Evolutionary conservation across 805 yeast species (phyloP).

Genomic region (Saccharomycopsis amapae): DNA sequence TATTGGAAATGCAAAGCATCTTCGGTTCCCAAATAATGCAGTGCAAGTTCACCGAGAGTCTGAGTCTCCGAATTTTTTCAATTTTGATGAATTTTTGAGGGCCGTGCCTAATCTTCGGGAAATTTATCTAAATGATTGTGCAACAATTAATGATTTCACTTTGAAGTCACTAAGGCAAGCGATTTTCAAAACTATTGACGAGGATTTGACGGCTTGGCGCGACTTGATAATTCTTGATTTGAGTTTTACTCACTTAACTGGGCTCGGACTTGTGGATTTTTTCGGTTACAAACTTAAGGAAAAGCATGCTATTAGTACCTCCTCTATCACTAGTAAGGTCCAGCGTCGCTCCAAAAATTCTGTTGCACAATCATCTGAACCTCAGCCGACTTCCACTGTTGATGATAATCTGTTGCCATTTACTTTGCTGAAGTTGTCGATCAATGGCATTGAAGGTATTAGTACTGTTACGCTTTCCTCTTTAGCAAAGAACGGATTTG

Average conservation of each 20-base stretch:
- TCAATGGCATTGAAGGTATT: constrained; percentile 11
- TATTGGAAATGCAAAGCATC: constrained; percentile 8
- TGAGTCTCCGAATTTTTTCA: background rate
- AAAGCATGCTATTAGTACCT: background rate
- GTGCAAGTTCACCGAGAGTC: background rate
- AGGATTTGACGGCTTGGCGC: background rate
- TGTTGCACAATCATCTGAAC: background rate
- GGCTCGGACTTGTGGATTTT: constrained; percentile 18
- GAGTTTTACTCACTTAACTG: constrained; percentile 11
- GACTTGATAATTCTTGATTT: constrained; percentile 15
- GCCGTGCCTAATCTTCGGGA: constrained; percentile 8
- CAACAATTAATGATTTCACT: constrained; percentile 6
- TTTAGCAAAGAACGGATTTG: constrained; percentile 7
- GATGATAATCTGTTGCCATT: background rate
- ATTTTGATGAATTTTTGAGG: constrained; percentile 9
- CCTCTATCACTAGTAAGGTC: constrained; percentile 13
- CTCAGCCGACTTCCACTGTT: background rate
- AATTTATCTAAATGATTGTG: constrained; percentile 1
- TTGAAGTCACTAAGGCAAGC: constrained; percentile 6
- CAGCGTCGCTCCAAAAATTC: background rate
- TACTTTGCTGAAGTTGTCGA: background rate
- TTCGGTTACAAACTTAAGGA: constrained; percentile 10
- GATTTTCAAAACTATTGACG: background rate
- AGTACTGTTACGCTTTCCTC: constrained; percentile 1
- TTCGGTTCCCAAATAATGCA: constrained; percentile 4